A percentile compares a stretch with the other conserved stretches of the same genome.
These are phyloP conservation scores for Tylopilus rubrobrunneus DNA, from an alignment of 768 basidiomycete genomes.

Conservation along the genomic window DNA sequence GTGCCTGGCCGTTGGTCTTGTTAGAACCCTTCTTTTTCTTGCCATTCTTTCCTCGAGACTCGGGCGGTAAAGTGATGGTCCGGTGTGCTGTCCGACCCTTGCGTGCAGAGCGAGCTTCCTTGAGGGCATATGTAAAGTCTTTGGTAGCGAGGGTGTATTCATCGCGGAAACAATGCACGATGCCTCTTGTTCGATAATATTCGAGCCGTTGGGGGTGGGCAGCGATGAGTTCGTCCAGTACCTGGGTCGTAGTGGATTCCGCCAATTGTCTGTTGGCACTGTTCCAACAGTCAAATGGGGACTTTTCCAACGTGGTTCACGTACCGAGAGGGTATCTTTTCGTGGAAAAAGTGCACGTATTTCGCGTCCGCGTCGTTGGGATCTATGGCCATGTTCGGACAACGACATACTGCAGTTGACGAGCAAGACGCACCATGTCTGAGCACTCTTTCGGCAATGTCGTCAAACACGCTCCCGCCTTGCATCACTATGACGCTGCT, in stretches of 20 bases:
- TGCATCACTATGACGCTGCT: slow-evolving; percentile 96
- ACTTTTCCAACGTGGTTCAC: slow-evolving; percentile 20
- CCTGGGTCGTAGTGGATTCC: slow-evolving; percentile 74
- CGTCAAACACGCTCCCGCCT: slow-evolving; percentile 87
- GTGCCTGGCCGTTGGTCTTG: slow-evolving; percentile 60
- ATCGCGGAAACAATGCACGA: slow-evolving; percentile 85
- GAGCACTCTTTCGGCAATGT: slow-evolving; percentile 84
- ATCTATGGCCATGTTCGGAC: slow-evolving; percentile 40
- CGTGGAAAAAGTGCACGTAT: slow-evolving; percentile 93
- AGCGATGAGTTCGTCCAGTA: slow-evolving; percentile 76
- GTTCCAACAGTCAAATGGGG: slow-evolving; percentile 16
- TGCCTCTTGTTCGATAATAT: slow-evolving; percentile 85
- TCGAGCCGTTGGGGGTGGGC: slow-evolving; percentile 73
- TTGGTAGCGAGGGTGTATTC: slow-evolving; percentile 71
- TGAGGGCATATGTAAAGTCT: slow-evolving; percentile 79
- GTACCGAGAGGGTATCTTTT: slow-evolving; percentile 90
- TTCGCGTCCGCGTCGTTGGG: slow-evolving; percentile 73
- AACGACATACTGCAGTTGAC: neutral
- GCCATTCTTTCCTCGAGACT: slow-evolving; percentile 40
- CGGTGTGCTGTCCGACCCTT: slow-evolving; percentile 59
- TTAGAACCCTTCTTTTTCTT: slow-evolving; percentile 52
- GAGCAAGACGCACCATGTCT: slow-evolving; percentile 49
- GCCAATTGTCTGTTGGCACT: slow-evolving; percentile 65
- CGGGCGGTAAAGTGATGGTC: slow-evolving; percentile 35
- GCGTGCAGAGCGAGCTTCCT: slow-evolving; percentile 69